These are phyloP conservation scores for Flaveria trinervia DNA, from an alignment of 129 eudicot genomes.

Conservation along the genomic window DNA sequence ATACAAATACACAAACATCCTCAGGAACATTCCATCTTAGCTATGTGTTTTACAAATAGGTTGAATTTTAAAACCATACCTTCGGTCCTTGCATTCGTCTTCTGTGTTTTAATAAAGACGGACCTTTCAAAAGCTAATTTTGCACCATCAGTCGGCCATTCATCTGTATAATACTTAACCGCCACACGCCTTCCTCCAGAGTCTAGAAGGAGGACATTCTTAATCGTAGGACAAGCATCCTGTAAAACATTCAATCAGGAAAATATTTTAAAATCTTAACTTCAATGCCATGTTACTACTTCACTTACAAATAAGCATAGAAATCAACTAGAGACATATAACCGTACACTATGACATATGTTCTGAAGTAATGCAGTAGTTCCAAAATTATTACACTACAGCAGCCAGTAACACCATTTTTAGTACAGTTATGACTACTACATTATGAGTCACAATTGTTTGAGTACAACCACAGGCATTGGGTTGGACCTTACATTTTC, in stretches of 20 bases:
- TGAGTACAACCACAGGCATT: too few species aligned
- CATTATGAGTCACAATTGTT: too few species aligned
- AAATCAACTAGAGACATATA: not conserved
- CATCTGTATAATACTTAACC: slow-evolving; percentile 75
- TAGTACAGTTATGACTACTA: too few species aligned
- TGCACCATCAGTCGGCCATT: slow-evolving; percentile 61
- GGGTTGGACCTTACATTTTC: too few species aligned
- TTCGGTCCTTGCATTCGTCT: slow-evolving; percentile 85
- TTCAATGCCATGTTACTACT: not conserved
- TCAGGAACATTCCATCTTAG: too few species aligned
- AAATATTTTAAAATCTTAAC: not conserved
- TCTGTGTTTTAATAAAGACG: slow-evolving; percentile 70
- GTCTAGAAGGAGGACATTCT: slow-evolving; percentile 74
- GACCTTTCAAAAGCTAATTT: slow-evolving; percentile 78
- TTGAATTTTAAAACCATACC: slow-evolving; percentile 39
- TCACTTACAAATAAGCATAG: not conserved
- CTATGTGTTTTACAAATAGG: not conserved
- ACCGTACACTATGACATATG: not conserved
- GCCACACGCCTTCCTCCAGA: slow-evolving; percentile 82
- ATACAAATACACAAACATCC: not conserved
- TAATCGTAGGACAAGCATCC: slow-evolving; percentile 68
- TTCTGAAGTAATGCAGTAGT: not conserved
- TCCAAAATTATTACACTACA: too few species aligned
- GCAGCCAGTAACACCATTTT: too few species aligned
- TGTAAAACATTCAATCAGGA: slow-evolving; percentile 26